Evolutionary conservation across 768 basidiomycete species (phyloP), one percentile per base, ranked within the genome.

Genomic region (Amanita inopinata): DNA sequence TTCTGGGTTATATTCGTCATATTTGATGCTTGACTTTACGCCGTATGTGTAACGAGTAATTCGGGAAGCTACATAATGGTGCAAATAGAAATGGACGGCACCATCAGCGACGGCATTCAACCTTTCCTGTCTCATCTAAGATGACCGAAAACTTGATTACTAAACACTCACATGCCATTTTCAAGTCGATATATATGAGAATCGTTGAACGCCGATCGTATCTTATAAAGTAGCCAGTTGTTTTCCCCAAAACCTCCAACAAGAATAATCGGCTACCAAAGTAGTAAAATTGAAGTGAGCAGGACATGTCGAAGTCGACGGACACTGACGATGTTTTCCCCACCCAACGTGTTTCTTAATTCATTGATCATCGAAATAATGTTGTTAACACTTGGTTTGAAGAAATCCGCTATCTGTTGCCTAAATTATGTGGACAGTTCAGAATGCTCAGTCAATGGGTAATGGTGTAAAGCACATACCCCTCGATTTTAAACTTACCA

Each of bases 401-500:
- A 46, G 38, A 46, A 46, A 12, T n/a, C 17, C 2, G 45, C 45
- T 22, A 46, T 28, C 30, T 38, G 48, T 25, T n/a, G 14, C 14
- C 52, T 53, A 32, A 27, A 5, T 4, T 2, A 25, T 20, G 7
- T 25, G 28, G n/a, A n/a, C n/a, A n/a, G 15, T 14, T 5, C 17
- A 24, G 27, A 20, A 15, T 37, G 43, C 22, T 17, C 11, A n/a
- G 14, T 15, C 30, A 14, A 33, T 9, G 2, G 3, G 9, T 12
- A 3, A 15, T 33, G 5, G 19, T 23, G 35, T 7, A n/a, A 8
- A 15, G 19, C 11, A 23, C 53, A 15, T 28, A 62, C 59, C 61
- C 60, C 0, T 45, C 35, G 7, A 73, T 41, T 42, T 64, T 69
- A 25, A 73, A 54, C 40, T 64, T 62, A 5, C 71, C 71, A 11